Percentiles rank a stretch among this genome's conserved stretches.
These are phyloP conservation scores for Spirogloea muscicola DNA, from an alignment of 139 green algal species.

Conservation along the genomic window DNA sequence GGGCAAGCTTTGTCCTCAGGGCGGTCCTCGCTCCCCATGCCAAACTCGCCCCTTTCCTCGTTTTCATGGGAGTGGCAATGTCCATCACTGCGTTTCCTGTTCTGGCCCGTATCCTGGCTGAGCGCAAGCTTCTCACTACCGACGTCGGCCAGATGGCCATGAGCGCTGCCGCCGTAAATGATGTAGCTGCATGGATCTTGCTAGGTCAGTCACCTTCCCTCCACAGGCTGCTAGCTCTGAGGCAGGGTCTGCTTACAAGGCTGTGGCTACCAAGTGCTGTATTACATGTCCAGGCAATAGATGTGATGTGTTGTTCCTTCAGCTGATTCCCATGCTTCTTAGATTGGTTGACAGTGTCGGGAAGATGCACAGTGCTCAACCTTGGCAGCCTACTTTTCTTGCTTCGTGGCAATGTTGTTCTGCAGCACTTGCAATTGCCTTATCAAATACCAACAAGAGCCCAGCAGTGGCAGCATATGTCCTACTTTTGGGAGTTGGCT, in stretches of 20 bases:
- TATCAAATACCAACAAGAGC: slow-evolving; percentile 40
- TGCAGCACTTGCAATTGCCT: slow-evolving; percentile 49
- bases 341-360: too few relatives aligned
- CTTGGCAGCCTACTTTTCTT: too few relatives aligned
- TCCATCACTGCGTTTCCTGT: slow-evolving; percentile 57
- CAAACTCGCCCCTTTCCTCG: slow-evolving; percentile 37
- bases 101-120: slow-evolving; percentile 40
- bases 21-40: slow-evolving; percentile 32
- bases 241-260: too few relatives aligned
- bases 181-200: slow-evolving; percentile 46
- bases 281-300: too few relatives aligned
- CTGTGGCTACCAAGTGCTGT: too few relatives aligned
- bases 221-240: too few relatives aligned
- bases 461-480: slow-evolving; percentile 30
- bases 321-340: too few relatives aligned
- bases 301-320: too few relatives aligned
- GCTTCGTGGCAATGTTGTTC: too few relatives aligned
- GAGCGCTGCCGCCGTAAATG: slow-evolving; percentile 38
- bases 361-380: too few relatives aligned
- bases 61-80: slow-evolving; percentile 53
- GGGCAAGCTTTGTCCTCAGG: slow-evolving; percentile 22
- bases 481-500: slow-evolving; percentile 46
- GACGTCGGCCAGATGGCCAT: slow-evolving; percentile 44
- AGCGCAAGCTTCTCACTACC: slow-evolving; percentile 42
- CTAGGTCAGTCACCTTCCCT: too few relatives aligned